Conservation (phyloP, 2,329 filamentous ascomycete species). For the Daldinia sp. region DNA sequence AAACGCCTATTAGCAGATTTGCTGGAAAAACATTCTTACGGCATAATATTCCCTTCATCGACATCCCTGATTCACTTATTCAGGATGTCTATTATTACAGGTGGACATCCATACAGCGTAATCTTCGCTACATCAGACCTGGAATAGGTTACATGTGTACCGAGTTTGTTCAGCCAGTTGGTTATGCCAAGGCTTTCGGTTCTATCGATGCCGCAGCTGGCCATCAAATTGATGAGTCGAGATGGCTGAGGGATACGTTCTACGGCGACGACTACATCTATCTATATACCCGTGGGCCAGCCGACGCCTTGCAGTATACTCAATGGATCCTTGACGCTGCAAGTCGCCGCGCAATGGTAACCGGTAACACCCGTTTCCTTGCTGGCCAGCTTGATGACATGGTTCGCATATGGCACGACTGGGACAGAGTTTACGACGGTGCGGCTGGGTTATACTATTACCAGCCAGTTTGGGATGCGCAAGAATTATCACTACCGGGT, state of each 20-base stretch:
- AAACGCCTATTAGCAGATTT: slow-evolving; percentile 38
- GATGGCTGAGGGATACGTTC: slow-evolving; percentile 51
- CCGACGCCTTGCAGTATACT: slow-evolving; percentile 49
- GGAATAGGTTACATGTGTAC: slow-evolving; percentile 53
- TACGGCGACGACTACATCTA: slow-evolving; percentile 52
- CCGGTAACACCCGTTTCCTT: slow-evolving; percentile 50
- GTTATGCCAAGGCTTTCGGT: slow-evolving; percentile 46
- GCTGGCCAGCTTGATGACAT: slow-evolving; percentile 52
- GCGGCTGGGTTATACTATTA: slow-evolving; percentile 52
- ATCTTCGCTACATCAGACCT: slow-evolving; percentile 51
- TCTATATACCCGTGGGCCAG: slow-evolving; percentile 49
- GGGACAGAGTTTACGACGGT: slow-evolving; percentile 50
- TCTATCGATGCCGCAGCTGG: slow-evolving; percentile 49
- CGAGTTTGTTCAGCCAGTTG: slow-evolving; percentile 54
- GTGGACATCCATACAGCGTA: slow-evolving; percentile 52
- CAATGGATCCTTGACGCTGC: slow-evolving; percentile 50
- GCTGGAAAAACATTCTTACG: slow-evolving; percentile 42
- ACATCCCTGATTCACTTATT: slow-evolving; percentile 51
- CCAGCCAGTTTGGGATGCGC: slow-evolving; percentile 54
- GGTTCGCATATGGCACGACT: slow-evolving; percentile 50
- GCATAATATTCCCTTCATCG: slow-evolving; percentile 54
- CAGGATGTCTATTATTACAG: slow-evolving; percentile 58
- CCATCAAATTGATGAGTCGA: slow-evolving; percentile 50
- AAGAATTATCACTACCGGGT: slow-evolving; percentile 52
- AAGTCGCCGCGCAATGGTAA: slow-evolving; percentile 49